Percentiles rank a stretch among this genome's conserved stretches.
Evolutionary conservation across 768 basidiomycete genomes (phyloP).

Genomic region (Pulveroboletus ravenelii): DNA sequence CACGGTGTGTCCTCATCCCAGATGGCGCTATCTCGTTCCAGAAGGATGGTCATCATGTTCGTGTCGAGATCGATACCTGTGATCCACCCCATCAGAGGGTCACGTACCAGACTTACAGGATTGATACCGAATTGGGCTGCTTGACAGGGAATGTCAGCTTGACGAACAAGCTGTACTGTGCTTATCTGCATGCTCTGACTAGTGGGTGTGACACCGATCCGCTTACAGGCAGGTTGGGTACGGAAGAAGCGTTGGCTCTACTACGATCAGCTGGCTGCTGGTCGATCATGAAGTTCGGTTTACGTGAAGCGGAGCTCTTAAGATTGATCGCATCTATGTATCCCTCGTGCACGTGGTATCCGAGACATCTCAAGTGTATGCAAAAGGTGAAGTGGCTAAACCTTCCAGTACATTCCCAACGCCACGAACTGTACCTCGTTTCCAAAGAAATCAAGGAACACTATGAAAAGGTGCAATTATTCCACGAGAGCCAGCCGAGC

Average conservation of each 20-base stretch:
- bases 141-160: constrained; percentile 25
- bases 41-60: constrained; percentile 13
- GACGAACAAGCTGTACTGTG: constrained; percentile 31
- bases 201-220: constrained; percentile 41
- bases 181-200: constrained; percentile 45
- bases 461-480: constrained; percentile 11
- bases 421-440: constrained; percentile 25
- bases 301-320: constrained; percentile 31
- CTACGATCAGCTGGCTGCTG: background rate
- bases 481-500: background rate
- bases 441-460: constrained; percentile 29
- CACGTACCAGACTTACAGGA: constrained; percentile 26
- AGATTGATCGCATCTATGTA: constrained; percentile 30
- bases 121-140: constrained; percentile 30
- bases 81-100: background rate
- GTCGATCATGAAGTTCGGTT: background rate
- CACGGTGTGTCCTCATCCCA: constrained; percentile 31
- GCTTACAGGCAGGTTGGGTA: constrained; percentile 38
- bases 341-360: constrained; percentile 37
- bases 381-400: constrained; percentile 34
- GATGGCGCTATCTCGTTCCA: background rate
- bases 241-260: background rate
- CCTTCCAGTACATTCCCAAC: constrained; percentile 26
- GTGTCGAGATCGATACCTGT: constrained; percentile 7
- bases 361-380: constrained; percentile 35